A percentile compares a stretch with the other conserved stretches of the same genome.
Conservation (phyloP, 2,329 filamentous ascomycete genomes). For the Talaromyces sp. region DNA sequence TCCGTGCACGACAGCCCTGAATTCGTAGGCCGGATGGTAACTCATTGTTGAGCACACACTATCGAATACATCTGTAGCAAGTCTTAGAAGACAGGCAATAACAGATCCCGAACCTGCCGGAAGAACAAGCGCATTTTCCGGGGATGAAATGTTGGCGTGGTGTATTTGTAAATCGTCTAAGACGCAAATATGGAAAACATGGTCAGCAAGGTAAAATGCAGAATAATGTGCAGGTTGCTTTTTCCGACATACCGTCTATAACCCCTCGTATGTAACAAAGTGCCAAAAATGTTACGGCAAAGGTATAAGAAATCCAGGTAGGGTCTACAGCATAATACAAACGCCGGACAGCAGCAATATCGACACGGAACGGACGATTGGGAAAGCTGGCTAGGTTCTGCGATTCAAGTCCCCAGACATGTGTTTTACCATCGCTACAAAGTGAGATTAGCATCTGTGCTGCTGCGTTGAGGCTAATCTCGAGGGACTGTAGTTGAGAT, state of each 20-base stretch:
- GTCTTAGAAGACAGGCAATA: slow-evolving; percentile 19
- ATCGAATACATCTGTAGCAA: slow-evolving; percentile 23
- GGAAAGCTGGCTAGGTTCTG: slow-evolving; percentile 21
- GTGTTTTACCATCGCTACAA: slow-evolving; percentile 12
- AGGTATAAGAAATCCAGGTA: slow-evolving; percentile 24
- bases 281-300: slow-evolving; percentile 22
- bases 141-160: background rate
- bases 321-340: slow-evolving; percentile 24
- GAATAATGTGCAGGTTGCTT: background rate
- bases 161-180: slow-evolving; percentile 10
- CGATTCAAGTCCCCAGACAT: slow-evolving; percentile 21
- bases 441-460: slow-evolving; percentile 23
- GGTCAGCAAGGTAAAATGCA: background rate
- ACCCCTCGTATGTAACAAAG: slow-evolving; percentile 23
- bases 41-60: slow-evolving; percentile 18
- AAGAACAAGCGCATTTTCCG: background rate
- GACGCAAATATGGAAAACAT: background rate
- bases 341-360: slow-evolving; percentile 18
- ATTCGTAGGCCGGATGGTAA: slow-evolving; percentile 23
- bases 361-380: slow-evolving; percentile 18
- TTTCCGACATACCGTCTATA: slow-evolving; percentile 20
- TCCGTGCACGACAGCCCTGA: slow-evolving; percentile 22
- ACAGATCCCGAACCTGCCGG: slow-evolving; percentile 11
- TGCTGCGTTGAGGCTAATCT: slow-evolving; percentile 22
- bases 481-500: slow-evolving; percentile 15